phyloP scores from a whole-genome alignment of 2,329 filamentous ascomycete genomes.

The Huntiella bhutanensis region DNA sequence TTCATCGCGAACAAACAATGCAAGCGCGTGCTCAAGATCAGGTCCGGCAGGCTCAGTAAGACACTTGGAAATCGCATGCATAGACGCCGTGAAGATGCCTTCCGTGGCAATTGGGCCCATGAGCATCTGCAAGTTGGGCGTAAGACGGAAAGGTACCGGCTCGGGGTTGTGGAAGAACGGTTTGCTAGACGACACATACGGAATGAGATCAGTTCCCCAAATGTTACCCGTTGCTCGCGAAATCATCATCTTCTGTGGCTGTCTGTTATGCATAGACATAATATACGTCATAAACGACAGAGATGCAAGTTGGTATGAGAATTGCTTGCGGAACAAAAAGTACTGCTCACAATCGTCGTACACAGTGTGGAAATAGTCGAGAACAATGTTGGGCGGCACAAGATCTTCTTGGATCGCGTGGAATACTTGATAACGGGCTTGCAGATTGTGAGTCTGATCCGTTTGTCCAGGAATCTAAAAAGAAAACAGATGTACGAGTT shows the following conservation, averaged over 20 bases:
- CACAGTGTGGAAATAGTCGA: constrained; percentile 75
- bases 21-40: constrained; percentile 88
- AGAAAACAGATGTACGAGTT: neutral
- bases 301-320: constrained; percentile 86
- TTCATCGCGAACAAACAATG: constrained; percentile 89
- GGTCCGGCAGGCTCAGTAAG: constrained; percentile 63
- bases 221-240: constrained; percentile 75
- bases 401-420: constrained; percentile 85
- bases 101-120: constrained; percentile 94
- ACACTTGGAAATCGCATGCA: constrained; percentile 93
- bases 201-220: constrained; percentile 89
- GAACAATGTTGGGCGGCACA: constrained; percentile 63
- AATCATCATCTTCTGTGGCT: constrained; percentile 89
- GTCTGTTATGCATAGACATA: constrained; percentile 90
- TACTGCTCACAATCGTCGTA: constrained; percentile 87
- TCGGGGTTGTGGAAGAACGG: constrained; percentile 91
- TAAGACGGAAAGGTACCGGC: constrained; percentile 89
- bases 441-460: constrained; percentile 39
- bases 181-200: constrained; percentile 65
- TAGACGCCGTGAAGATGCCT: constrained; percentile 81
- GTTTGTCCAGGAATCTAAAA: neutral
- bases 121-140: constrained; percentile 83
- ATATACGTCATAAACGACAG: constrained; percentile 98
- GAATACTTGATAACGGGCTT: constrained; percentile 79
- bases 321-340: constrained; percentile 95